Evolutionary conservation across 495 filamentous ascomycete species (phyloP), one percentile per base, ranked within the genome.

Genomic region (Thermochaetoides thermophila): DNA sequence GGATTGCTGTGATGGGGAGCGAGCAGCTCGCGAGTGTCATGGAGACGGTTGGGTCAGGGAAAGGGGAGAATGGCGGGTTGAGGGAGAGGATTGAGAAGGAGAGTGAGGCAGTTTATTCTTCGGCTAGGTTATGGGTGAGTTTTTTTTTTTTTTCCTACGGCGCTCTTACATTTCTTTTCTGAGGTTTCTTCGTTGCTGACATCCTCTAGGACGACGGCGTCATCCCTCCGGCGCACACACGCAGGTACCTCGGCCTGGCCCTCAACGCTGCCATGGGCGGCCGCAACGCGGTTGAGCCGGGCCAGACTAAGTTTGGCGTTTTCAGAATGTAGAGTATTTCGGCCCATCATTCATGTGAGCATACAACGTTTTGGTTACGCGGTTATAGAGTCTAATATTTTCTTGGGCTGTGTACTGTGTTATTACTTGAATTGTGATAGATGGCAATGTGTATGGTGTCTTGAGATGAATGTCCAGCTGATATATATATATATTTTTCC

Each of bases 21-120:
- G 86, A 95, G 62, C 89, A 97, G 60, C 66, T 97, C 11, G 79
- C 76, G 2, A 69, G 77, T 3, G 89, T 97, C 22, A 97, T 97
- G 89, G 78, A 84, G 59, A 78, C 86, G 2, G 91, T 97, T 0
- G 86, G 89, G n/a, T n/a, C n/a, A n/a, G n/a, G n/a, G 6, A 80
- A 81, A 53, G 69, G 66, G 11, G 80, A 73, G 1, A 87, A 96
- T 53, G 78, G 81, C 1, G 76, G 76, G 34, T 60, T 97, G 31
- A 83, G 78, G 55, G 71, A 68, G 9, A 60, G 89, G 19, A 96
- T 97, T 44, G 91, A 96, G 48, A 64, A 70, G 16, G 91, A 97
- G 62, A 92, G 82, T 29, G 78, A 89, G 39, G 87, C 83, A 0
- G 72, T 78, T 0, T 97, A 84, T 51, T 86, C 82, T 2, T 79